Conservation (phyloP, 352 stramenopile genomes). For the Blastocystis hominis region DNA sequence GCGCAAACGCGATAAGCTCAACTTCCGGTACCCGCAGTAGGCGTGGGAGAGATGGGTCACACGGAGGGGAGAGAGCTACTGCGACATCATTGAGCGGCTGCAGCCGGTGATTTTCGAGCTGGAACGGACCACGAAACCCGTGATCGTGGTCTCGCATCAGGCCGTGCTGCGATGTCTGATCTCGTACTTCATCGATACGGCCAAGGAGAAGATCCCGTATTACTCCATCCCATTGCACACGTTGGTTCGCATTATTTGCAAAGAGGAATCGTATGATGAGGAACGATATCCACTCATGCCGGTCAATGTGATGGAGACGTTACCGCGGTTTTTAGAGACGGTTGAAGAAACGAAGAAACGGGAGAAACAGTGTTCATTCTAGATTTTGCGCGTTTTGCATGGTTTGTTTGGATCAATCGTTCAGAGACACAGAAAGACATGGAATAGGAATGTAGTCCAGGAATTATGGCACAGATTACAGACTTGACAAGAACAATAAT, state of each 20-base stretch:
- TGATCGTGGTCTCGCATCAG: conserved; percentile 83
- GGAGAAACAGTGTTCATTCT: background rate
- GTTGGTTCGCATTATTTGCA: conserved; percentile 18
- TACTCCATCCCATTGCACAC: conserved; percentile 64
- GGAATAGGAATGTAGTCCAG: too few relatives aligned
- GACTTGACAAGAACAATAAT: too few relatives aligned
- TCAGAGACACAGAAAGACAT: too few relatives aligned
- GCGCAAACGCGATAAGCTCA: conserved; percentile 57
- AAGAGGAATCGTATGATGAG: conserved; percentile 50
- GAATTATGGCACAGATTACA: too few relatives aligned
- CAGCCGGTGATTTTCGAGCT: conserved; percentile 91
- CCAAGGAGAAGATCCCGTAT: conserved; percentile 80
- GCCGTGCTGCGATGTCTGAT: conserved; percentile 86
- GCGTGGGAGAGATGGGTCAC: background rate
- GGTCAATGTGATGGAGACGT: background rate
- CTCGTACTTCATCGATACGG: conserved; percentile 86
- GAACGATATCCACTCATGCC: conserved; percentile 44
- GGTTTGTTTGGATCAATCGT: too few relatives aligned
- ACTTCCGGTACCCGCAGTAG: conserved; percentile 60
- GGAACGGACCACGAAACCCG: conserved; percentile 81
- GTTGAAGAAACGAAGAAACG: conserved; percentile 50
- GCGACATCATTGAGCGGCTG: conserved; percentile 88
- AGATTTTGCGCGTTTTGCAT: too few relatives aligned
- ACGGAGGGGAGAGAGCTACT: conserved; percentile 82
- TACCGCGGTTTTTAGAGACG: background rate